These are phyloP conservation scores for Pythium angustatum DNA, from an alignment of 352 stramenopile genomes.

Conservation along the genomic window DNA sequence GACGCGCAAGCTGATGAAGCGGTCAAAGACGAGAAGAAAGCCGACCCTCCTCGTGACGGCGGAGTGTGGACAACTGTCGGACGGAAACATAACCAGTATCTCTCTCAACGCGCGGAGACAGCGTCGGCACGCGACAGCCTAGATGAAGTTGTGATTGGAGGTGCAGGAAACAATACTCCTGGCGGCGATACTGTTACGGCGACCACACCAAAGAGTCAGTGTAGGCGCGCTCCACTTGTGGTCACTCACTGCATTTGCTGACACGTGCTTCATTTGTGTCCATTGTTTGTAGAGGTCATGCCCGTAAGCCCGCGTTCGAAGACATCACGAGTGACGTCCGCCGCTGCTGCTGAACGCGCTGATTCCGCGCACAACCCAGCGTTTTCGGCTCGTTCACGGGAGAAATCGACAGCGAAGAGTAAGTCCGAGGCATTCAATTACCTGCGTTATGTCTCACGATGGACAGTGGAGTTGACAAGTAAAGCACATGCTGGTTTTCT, in stretches of 20 bases:
- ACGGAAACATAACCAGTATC: constrained; percentile 55
- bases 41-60: constrained; percentile 10
- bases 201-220: neutral
- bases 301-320: constrained; percentile 7
- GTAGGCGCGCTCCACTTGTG: too few species aligned
- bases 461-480: too few species aligned
- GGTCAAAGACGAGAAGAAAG: constrained; percentile 10
- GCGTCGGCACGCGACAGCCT: neutral
- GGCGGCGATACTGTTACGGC: neutral
- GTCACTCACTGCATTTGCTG: neutral
- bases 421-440: constrained; percentile 6
- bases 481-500: too few species aligned
- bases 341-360: neutral
- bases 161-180: neutral
- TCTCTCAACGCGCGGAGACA: constrained; percentile 22
- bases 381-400: neutral
- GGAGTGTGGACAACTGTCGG: constrained; percentile 74
- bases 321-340: neutral
- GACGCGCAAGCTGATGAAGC: neutral
- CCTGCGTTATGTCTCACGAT: too few species aligned
- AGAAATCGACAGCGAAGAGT: constrained; percentile 13
- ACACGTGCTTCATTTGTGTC: neutral
- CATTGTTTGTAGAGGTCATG: constrained; percentile 11
- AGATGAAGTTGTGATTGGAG: neutral
- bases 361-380: neutral